These are phyloP conservation scores for Ophiostoma tasmaniense DNA, from an alignment of 2,329 filamentous ascomycete species.

Conservation along the genomic window DNA sequence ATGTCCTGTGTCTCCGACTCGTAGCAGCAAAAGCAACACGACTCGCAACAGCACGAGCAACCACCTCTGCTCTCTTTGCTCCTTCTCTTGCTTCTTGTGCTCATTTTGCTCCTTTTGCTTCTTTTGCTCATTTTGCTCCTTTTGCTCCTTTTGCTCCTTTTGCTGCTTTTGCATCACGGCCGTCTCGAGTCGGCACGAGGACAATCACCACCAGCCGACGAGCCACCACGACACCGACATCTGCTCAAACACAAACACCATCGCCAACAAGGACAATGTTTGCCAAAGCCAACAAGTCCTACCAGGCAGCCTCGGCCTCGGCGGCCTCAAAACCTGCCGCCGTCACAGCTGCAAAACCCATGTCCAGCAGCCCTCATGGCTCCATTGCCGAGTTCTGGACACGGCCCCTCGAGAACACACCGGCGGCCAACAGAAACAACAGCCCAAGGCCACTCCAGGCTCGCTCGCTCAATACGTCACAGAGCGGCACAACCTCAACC, in stretches of 20 bases:
- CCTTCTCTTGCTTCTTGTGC: neutral
- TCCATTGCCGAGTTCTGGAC: slow-evolving; percentile 26
- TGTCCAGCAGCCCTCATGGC: slow-evolving; percentile 35
- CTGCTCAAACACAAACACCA: neutral
- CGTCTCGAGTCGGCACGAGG: neutral
- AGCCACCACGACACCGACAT: neutral
- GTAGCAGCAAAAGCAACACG: slow-evolving; percentile 17
- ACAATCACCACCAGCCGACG: neutral
- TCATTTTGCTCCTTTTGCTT: neutral
- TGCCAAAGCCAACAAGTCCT: slow-evolving; percentile 24
- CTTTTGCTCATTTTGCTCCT: neutral
- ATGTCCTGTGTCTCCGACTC: slow-evolving; percentile 19
- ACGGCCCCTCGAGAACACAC: slow-evolving; percentile 15
- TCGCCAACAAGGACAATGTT: slow-evolving; percentile 25
- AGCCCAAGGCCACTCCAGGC: slow-evolving; percentile 25
- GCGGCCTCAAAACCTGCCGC: slow-evolving; percentile 16
- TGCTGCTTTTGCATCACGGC: neutral
- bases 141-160: neutral
- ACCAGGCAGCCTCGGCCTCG: slow-evolving; percentile 22
- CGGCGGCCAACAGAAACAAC: neutral
- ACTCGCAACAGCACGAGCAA: slow-evolving; percentile 8
- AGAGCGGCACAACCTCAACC: slow-evolving; percentile 3
- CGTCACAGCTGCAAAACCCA: neutral
- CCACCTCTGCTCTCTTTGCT: slow-evolving; percentile 3
- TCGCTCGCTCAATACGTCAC: slow-evolving; percentile 30